Conservation (phyloP, 1,284 basidiomycete genomes). For the Cryptococcus floricola region DNA sequence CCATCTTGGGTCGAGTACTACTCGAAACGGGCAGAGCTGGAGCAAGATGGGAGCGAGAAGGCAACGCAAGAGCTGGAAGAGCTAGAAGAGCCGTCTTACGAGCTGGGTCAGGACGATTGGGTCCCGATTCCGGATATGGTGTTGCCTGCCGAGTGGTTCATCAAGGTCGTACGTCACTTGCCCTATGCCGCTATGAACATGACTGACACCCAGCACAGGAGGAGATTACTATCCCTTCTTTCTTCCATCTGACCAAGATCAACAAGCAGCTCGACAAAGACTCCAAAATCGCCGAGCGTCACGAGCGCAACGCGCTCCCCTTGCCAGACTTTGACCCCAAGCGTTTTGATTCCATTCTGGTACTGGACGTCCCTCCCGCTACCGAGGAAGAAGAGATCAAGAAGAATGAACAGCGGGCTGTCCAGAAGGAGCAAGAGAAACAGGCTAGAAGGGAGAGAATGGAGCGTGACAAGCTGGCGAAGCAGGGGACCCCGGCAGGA, state of each 20-base stretch:
- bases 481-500: not conserved
- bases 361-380: slow-evolving; percentile 8
- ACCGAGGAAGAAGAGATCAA: not conserved
- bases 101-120: slow-evolving; percentile 15
- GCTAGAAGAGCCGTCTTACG: not conserved
- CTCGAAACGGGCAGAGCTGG: slow-evolving; percentile 2
- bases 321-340: slow-evolving; percentile 1
- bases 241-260: slow-evolving; percentile 3
- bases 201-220: slow-evolving; percentile 2
- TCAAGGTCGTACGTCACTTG: not conserved
- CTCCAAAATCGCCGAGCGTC: slow-evolving; percentile 3
- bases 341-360: slow-evolving; percentile 2
- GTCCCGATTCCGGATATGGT: slow-evolving; percentile 18
- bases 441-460: not conserved
- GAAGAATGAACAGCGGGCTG: not conserved
- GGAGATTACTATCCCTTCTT: slow-evolving; percentile 5
- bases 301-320: slow-evolving; percentile 2
- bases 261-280: slow-evolving; percentile 8
- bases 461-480: not conserved
- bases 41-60: slow-evolving; percentile 1
- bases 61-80: not conserved
- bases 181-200: not conserved
- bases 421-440: not conserved
- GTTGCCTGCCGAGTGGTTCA: not conserved
- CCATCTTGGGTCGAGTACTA: slow-evolving; percentile 21